Percentiles rank a stretch among this genome's conserved stretches.
These are phyloP conservation scores for Extremus antarcticus DNA, from an alignment of 495 filamentous ascomycete species.

Conservation along the genomic window DNA sequence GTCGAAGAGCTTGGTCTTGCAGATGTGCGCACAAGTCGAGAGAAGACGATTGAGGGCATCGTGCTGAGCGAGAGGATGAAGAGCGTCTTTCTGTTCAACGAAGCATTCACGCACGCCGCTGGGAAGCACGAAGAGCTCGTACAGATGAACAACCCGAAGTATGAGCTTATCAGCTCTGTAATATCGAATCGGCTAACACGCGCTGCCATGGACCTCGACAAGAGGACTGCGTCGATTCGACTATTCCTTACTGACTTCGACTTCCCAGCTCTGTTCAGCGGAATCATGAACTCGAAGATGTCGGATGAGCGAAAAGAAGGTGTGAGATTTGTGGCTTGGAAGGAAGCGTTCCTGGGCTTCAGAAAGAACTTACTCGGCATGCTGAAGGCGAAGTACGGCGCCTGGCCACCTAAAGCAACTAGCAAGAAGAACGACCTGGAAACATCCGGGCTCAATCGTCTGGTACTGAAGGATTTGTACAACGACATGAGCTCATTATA, in stretches of 20 bases:
- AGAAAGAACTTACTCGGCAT: slow-evolving; percentile 63
- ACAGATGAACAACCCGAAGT: slow-evolving; percentile 56
- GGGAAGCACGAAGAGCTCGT: slow-evolving; percentile 73
- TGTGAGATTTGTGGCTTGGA: slow-evolving; percentile 79
- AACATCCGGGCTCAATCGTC: slow-evolving; percentile 72
- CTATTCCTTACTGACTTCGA: slow-evolving; percentile 69
- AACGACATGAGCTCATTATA: slow-evolving; percentile 78
- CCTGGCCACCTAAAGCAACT: slow-evolving; percentile 85
- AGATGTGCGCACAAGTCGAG: slow-evolving; percentile 71
- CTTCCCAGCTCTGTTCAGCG: slow-evolving; percentile 84
- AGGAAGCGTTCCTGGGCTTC: slow-evolving; percentile 57
- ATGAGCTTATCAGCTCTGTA: slow-evolving; percentile 50
- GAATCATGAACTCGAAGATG: slow-evolving; percentile 68
- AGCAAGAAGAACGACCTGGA: slow-evolving; percentile 85
- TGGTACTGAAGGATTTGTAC: slow-evolving; percentile 73
- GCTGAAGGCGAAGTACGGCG: slow-evolving; percentile 75
- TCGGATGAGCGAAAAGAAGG: slow-evolving; percentile 55
- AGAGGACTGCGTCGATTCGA: slow-evolving; percentile 54
- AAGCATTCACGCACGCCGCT: slow-evolving; percentile 86
- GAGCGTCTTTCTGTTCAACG: slow-evolving; percentile 71
- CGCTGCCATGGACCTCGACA: slow-evolving; percentile 65
- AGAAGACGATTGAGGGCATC: slow-evolving; percentile 84
- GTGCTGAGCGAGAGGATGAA: slow-evolving; percentile 78
- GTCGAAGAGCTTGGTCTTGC: slow-evolving; percentile 63
- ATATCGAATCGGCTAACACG: slow-evolving; percentile 74